Evolutionary conservation across 257 asterid species (phyloP).

Genomic region (Leptodermis oblonga): DNA sequence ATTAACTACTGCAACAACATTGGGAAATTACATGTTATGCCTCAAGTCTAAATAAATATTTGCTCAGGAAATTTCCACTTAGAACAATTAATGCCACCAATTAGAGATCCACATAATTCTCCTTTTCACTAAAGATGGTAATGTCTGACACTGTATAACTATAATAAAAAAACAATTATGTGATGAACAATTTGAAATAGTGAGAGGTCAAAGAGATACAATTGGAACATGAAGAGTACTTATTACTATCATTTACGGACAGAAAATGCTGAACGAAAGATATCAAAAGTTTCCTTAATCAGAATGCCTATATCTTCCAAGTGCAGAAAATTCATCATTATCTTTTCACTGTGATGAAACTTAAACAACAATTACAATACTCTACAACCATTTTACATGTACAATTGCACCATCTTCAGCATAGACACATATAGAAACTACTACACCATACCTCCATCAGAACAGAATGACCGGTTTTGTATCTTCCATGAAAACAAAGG

Average conservation of each 20-base stretch:
- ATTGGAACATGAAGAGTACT: background rate
- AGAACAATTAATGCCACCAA: no score
- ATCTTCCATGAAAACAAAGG: slow-evolving; percentile 27
- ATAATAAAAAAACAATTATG: background rate
- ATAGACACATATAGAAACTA: background rate
- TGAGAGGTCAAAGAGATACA: background rate
- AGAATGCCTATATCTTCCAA: background rate
- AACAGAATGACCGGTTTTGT: slow-evolving; percentile 62
- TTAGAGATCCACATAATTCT: background rate
- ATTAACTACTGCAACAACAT: background rate
- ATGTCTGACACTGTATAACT: background rate
- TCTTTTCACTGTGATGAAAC: background rate
- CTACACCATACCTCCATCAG: slow-evolving; percentile 50
- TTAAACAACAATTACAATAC: background rate
- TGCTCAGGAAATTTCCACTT: no score
- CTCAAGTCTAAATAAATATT: background rate
- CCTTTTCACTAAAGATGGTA: background rate
- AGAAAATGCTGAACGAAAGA: no score
- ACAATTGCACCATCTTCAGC: background rate
- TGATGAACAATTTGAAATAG: background rate
- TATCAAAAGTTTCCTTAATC: background rate
- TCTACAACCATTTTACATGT: no score
- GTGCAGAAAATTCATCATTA: slow-evolving; percentile 9
- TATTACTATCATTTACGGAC: background rate
- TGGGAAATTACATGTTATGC: background rate